Evolutionary conservation across 805 yeast genomes (phyloP).

Genomic region (Saccharomycopsis oosterbeekiorum): DNA sequence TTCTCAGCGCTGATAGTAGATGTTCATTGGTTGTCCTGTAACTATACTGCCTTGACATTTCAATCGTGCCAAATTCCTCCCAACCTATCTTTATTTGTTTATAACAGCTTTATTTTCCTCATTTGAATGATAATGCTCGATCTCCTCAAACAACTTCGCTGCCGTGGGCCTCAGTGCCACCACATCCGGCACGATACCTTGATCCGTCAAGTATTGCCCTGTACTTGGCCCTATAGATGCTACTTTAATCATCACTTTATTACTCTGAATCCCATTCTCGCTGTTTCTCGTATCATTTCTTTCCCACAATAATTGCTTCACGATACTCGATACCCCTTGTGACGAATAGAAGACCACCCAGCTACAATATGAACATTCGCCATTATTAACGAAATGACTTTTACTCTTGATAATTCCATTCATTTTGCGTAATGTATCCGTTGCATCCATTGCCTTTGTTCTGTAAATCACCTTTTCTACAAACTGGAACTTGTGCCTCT

Average conservation of each 20-base stretch:
- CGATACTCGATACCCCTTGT: conserved; percentile 66
- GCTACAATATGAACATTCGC: not conserved
- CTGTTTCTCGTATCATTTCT: not conserved
- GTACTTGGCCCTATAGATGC: conserved; percentile 96
- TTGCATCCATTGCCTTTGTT: conserved; percentile 35
- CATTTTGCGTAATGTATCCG: not conserved
- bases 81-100: not conserved
- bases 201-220: conserved; percentile 40
- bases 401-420: not conserved
- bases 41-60: no score
- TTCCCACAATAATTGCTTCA: conserved; percentile 31
- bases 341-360: conserved; percentile 92
- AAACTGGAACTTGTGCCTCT: conserved; percentile 33
- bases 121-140: not conserved
- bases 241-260: conserved; percentile 28
- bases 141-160: conserved; percentile 35
- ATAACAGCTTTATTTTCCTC: not conserved
- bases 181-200: conserved; percentile 48
- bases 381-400: not conserved
- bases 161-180: conserved; percentile 73
- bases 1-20: no score
- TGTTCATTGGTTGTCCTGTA: no score
- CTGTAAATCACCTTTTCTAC: conserved; percentile 59
- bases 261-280: conserved; percentile 9
- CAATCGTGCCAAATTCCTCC: no score